Evolutionary conservation across 2,329 filamentous ascomycete species (phyloP), one percentile per base, ranked within the genome.

Genomic region (Elsinoe perseae): DNA sequence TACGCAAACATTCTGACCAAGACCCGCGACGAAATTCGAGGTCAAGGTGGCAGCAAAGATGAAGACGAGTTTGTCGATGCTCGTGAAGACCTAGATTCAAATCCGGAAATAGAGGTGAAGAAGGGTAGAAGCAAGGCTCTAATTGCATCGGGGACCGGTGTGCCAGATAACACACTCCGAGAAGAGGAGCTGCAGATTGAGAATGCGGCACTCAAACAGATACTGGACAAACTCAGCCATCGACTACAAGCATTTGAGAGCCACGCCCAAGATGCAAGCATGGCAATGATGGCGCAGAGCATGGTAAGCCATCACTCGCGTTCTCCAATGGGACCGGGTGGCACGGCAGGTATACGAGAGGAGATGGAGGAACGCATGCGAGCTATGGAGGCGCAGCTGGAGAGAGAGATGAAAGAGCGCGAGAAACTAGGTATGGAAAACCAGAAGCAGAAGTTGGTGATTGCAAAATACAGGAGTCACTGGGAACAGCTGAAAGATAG

Each of bases 61-160:
- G 85, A 90, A 27, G 89, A 95, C 57, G 88, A 92, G 66, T 96
- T 96, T 69, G 89, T 95, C 18, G 91, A 96, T 68, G 92, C 91
- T 0, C 78, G 80, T 55, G 89, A 92, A 72, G 85, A 36, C 18
- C 38, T 48, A 7, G 40, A 36, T 14, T 34, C 48, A 5, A 38
- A 36, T n/a, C 32, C 48, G 2, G 53, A 56, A 5, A 9, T 25
- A 6, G 53, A 56, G 12, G 23, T 81, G 50, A 78, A 69, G 56
- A 27, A 48, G 30, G 23, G 46, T 16, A 25, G 66, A 61, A 75
- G 0, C 76, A 78, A 16, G 68, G 68, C 10, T 69, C 67, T 40
- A 64, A 70, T 1, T 70, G 67, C 5, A 67, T 66, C 18, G 66
- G 68, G 8, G 65, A 69, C 75, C 4, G 70, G 42, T 71, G 48